Conservation (phyloP, 2,329 filamentous ascomycete species). For the Bipolaris sorokiniana region DNA sequence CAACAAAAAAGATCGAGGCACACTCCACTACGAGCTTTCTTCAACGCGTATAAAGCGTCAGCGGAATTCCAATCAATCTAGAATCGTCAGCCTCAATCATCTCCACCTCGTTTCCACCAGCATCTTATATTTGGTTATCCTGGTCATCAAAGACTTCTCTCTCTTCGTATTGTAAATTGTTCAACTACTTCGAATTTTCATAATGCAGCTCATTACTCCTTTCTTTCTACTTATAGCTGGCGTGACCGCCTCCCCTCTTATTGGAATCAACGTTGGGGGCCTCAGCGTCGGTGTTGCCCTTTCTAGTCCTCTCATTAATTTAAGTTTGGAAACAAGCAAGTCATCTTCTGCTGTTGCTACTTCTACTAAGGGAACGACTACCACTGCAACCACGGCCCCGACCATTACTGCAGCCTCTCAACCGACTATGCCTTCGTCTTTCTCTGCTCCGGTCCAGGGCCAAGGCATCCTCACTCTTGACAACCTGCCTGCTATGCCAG, state of each 20-base stretch:
- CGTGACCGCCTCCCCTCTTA: constrained; percentile 5
- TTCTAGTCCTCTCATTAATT: constrained; percentile 2
- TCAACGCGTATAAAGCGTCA: neutral
- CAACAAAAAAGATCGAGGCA: neutral
- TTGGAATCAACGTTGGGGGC: constrained; percentile 3
- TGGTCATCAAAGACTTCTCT: neutral
- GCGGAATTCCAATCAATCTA: neutral
- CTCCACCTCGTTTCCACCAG: neutral
- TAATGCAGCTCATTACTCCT: constrained; percentile 6
- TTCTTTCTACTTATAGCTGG: constrained; percentile 7
- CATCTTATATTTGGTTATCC: neutral
- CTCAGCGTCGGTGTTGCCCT: constrained; percentile 1
- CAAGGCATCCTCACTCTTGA: constrained; percentile 2
- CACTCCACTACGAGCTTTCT: neutral
- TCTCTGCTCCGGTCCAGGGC: constrained; percentile 10
- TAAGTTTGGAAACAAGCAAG: neutral
- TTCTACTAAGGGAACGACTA: neutral
- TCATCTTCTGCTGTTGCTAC: neutral
- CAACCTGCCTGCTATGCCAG: constrained; percentile 12
- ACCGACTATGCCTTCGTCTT: constrained; percentile 5
- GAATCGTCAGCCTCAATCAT: neutral
- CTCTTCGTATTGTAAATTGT: neutral
- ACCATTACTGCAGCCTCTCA: neutral
- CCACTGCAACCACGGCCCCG: neutral
- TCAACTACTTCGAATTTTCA: constrained; percentile 1